phyloP scores from a whole-genome alignment of 306 rosid species.

The Acmispon strigosus region DNA sequence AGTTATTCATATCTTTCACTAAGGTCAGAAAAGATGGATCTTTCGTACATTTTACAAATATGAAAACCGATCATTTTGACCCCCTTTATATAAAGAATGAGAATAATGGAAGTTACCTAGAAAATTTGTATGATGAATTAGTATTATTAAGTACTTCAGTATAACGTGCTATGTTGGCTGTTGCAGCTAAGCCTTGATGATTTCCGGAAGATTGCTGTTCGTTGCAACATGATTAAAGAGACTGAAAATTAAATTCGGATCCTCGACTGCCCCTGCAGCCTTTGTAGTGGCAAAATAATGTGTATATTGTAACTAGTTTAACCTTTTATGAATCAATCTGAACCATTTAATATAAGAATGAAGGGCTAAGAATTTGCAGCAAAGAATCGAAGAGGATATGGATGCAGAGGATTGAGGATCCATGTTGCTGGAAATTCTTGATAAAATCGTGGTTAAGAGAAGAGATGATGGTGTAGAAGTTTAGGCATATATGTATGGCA shows the following conservation, averaged over 20 bases:
- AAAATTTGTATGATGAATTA: background rate
- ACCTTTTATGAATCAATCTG: too few species aligned
- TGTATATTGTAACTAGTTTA: too few species aligned
- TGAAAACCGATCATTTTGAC: background rate
- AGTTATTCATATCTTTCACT: background rate
- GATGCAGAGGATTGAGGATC: too few species aligned
- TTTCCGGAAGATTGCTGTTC: conserved; percentile 63
- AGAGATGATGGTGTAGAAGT: background rate
- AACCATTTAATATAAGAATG: too few species aligned
- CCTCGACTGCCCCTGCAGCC: too few species aligned
- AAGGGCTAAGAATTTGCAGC: too few species aligned
- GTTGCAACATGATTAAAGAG: conserved; percentile 71
- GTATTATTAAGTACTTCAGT: background rate
- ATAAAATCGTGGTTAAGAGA: conserved; percentile 3
- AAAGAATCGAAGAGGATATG: too few species aligned
- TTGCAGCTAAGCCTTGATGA: conserved; percentile 76
- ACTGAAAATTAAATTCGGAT: too few species aligned
- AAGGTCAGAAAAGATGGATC: background rate
- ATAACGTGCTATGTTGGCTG: conserved; percentile 21
- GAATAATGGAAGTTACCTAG: background rate
- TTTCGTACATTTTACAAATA: background rate
- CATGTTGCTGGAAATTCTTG: conserved; percentile 33
- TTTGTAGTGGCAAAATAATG: too few species aligned
- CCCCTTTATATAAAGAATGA: background rate
- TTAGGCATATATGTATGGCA: background rate